phyloP scores from a whole-genome alignment of 495 filamentous ascomycete species.

The Apodospora peruviana region DNA sequence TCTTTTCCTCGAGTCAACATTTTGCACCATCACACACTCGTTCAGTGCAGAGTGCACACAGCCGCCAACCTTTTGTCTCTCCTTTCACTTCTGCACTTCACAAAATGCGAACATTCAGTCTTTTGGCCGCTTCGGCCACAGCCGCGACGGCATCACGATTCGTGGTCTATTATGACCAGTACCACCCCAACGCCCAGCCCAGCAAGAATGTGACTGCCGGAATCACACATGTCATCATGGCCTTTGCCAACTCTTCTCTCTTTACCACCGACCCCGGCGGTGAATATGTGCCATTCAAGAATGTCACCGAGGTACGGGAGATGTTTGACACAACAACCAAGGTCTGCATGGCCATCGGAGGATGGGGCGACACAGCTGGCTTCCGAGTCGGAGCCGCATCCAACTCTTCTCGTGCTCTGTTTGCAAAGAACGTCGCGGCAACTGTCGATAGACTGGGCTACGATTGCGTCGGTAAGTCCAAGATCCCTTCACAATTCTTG shows the following conservation, averaged over 20 bases:
- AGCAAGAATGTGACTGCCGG: slow-evolving; percentile 25
- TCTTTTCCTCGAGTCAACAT: too few species aligned
- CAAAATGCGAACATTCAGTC: too few species aligned
- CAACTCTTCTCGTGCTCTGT: slow-evolving; percentile 44
- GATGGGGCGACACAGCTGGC: slow-evolving; percentile 56
- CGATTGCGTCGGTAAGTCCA: slow-evolving; percentile 49
- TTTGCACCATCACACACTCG: too few species aligned
- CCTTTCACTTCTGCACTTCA: too few species aligned
- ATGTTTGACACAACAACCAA: slow-evolving; percentile 50
- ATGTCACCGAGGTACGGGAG: slow-evolving; percentile 40
- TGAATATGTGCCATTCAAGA: slow-evolving; percentile 46
- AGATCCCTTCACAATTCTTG: too few species aligned
- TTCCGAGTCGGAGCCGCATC: slow-evolving; percentile 48
- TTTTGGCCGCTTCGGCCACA: neutral
- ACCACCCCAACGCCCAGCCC: neutral
- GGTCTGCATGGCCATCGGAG: slow-evolving; percentile 59
- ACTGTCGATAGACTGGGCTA: slow-evolving; percentile 49
- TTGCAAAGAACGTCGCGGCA: slow-evolving; percentile 51
- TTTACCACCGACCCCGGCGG: slow-evolving; percentile 45
- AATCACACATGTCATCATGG: slow-evolving; percentile 54
- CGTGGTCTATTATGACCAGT: neutral
- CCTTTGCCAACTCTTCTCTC: slow-evolving; percentile 47
- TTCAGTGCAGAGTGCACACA: too few species aligned
- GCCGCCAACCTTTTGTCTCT: too few species aligned
- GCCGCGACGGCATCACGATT: neutral